Base-by-base conservation (phyloP, 1,284 basidiomycete species). In the Heterobasidion occidentale region DNA sequence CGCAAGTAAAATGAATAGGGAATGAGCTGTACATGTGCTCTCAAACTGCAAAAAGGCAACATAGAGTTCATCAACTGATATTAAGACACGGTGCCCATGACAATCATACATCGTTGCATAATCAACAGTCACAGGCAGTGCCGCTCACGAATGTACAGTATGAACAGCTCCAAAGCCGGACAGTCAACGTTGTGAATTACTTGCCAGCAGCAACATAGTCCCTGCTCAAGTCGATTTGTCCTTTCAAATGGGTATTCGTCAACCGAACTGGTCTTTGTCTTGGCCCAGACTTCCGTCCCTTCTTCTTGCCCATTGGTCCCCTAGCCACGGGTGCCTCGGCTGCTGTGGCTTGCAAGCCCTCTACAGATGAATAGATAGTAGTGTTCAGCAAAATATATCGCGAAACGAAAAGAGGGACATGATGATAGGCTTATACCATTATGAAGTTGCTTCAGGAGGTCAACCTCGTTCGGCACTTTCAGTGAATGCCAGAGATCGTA, bases 191-290 rank as follows among this genome's bases (percentile, higher is more conserved):
- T 4, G 27, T 27, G 15, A 3, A 17, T 58, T 38, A 78, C 66
- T 83, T 80, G 52, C 73, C 70, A 48, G 78, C 76, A 36, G 76
- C 73, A 56, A 80, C 76, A 64, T 81, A 85, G 65, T 87, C 90
- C 61, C 81, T 81, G 54, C 87, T 87, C 52, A 95, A 70, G 71
- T 95, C 92, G 72, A 95, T 88, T 62, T 86, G 84, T 44, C 81
- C 86, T 66, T 85, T 88, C 66, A 94, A 70, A 75, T 94, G 94
- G 1, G 88, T 87, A 65, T 95, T 96, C 52, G 92, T 94, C 60
- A 95, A 82, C 63, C 90, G 85, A 60, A 85, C 82, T 65, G 84
- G 85, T 51, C 91, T 78, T 64, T 90, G 84, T n/a, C 85, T 76
- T 45, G 82, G 78, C 33, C 80, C 86, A n/a, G 81, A 78, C 58